Evolutionary conservation across 306 rosid genomes (phyloP).

Genomic region (Acacia confusa): DNA sequence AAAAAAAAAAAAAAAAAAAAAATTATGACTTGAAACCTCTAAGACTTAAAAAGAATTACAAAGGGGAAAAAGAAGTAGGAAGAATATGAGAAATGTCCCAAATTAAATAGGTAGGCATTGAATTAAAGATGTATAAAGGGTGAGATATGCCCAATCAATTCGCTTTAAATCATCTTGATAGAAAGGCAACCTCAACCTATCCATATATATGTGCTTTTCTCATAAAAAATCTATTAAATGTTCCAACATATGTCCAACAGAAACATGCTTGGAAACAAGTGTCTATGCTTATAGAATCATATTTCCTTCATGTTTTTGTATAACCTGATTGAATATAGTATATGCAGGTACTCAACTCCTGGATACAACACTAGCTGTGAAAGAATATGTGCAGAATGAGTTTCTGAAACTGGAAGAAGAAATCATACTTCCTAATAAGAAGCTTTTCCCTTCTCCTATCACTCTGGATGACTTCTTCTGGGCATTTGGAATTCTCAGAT

Average conservation of each 20-base stretch:
- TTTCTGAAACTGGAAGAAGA: conserved; percentile 73
- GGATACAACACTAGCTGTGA: conserved; percentile 77
- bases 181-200: too few relatives aligned
- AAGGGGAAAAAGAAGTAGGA: too few relatives aligned
- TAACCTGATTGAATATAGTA: not conserved
- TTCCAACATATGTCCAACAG: not conserved
- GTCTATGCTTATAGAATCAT: not conserved
- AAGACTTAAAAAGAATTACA: too few relatives aligned
- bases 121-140: too few relatives aligned
- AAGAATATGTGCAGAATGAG: conserved; percentile 78
- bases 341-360: conserved; percentile 90
- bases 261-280: not conserved
- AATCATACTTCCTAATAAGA: conserved; percentile 68
- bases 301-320: not conserved
- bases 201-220: too few relatives aligned
- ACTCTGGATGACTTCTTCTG: conserved; percentile 91
- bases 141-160: too few relatives aligned
- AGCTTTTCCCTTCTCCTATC: conserved; percentile 74
- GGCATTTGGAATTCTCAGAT: conserved; percentile 97
- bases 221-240: not conserved
- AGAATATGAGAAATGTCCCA: too few relatives aligned
- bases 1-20: too few relatives aligned
- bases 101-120: too few relatives aligned
- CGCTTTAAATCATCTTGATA: too few relatives aligned
- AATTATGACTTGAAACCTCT: too few relatives aligned